These are phyloP conservation scores for Lasiosphaeriaceae sp. DNA, from an alignment of 495 filamentous ascomycete genomes.

Conservation along the genomic window DNA sequence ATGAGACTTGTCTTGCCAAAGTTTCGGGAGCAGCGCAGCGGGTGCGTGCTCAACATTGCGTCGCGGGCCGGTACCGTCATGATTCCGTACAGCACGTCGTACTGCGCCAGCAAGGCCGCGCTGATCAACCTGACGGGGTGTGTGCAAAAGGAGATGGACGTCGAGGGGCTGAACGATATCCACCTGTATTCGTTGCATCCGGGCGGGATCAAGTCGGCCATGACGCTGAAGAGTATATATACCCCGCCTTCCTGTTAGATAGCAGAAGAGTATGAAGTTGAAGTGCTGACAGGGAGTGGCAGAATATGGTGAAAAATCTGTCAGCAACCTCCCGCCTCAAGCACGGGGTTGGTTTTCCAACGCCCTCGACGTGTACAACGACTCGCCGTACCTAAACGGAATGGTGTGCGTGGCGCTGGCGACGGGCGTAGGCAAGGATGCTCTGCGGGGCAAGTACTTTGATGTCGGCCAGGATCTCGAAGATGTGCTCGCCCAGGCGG, in stretches of 20 bases:
- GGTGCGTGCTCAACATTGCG: slow-evolving; percentile 32
- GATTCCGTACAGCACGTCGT: slow-evolving; percentile 29
- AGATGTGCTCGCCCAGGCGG: slow-evolving; percentile 27
- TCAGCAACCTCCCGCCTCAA: slow-evolving; percentile 18
- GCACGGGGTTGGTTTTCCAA: slow-evolving; percentile 15
- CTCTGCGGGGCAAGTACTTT: slow-evolving; percentile 25
- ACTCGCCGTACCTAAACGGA: slow-evolving; percentile 34
- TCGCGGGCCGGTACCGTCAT: slow-evolving; percentile 29
- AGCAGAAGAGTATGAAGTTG: neutral
- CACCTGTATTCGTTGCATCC: slow-evolving; percentile 33
- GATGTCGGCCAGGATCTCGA: slow-evolving; percentile 33
- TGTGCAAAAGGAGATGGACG: slow-evolving; percentile 28
- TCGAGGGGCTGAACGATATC: slow-evolving; percentile 24
- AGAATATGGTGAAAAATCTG: slow-evolving; percentile 24
- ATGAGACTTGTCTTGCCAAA: slow-evolving; percentile 28
- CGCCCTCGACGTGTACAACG: slow-evolving; percentile 27
- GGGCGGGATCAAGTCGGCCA: slow-evolving; percentile 30
- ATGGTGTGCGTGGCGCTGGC: slow-evolving; percentile 33
- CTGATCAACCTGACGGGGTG: slow-evolving; percentile 34
- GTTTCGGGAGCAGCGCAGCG: slow-evolving; percentile 21
- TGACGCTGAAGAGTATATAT: slow-evolving; percentile 27
- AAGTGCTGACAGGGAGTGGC: neutral
- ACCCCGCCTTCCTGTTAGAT: neutral
- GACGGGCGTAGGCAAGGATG: slow-evolving; percentile 24
- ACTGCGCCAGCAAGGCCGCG: slow-evolving; percentile 33